phyloP scores from a whole-genome alignment of 148 eudicot species.

The Rhododendron vialii region DNA sequence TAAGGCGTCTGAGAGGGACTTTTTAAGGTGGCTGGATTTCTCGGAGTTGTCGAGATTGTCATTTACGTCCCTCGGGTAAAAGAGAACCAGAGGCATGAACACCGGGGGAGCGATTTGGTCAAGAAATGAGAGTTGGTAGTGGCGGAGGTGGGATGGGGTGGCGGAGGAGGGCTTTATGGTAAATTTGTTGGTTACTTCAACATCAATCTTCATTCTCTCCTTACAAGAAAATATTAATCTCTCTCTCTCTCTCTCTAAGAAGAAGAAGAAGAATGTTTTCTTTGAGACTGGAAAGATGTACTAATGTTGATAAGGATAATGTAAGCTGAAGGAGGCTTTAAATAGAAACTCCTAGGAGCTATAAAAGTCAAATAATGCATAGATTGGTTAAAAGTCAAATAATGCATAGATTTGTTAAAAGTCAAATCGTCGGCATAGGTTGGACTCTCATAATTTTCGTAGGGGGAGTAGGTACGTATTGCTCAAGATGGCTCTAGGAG shows the following conservation, averaged over 20 bases:
- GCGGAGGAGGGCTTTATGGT: not conserved
- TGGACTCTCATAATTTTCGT: too few relatives aligned
- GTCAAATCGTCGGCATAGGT: too few relatives aligned
- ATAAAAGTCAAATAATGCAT: not conserved
- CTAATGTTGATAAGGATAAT: not conserved
- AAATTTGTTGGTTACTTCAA: not conserved
- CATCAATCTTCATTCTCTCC: not conserved
- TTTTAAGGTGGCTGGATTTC: slow-evolving; percentile 17
- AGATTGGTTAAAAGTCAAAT: not conserved
- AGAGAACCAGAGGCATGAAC: not conserved
- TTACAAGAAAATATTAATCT: not conserved
- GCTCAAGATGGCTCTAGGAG: too few relatives aligned
- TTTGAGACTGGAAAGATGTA: not conserved
- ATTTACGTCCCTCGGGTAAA: not conserved
- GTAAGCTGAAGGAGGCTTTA: not conserved
- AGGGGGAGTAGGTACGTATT: too few relatives aligned
- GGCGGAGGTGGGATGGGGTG: not conserved
- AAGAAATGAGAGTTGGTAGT: not conserved
- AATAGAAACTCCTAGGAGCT: not conserved
- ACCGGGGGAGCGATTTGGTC: slow-evolving; percentile 6
- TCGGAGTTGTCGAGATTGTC: not conserved
- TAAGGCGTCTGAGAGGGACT: slow-evolving; percentile 32
- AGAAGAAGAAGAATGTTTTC: not conserved
- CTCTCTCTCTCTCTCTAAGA: not conserved
- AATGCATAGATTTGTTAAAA: not conserved